These are phyloP conservation scores for Moesziomyces aphidis DNA, from an alignment of 1,284 basidiomycete species.

Conservation along the genomic window DNA sequence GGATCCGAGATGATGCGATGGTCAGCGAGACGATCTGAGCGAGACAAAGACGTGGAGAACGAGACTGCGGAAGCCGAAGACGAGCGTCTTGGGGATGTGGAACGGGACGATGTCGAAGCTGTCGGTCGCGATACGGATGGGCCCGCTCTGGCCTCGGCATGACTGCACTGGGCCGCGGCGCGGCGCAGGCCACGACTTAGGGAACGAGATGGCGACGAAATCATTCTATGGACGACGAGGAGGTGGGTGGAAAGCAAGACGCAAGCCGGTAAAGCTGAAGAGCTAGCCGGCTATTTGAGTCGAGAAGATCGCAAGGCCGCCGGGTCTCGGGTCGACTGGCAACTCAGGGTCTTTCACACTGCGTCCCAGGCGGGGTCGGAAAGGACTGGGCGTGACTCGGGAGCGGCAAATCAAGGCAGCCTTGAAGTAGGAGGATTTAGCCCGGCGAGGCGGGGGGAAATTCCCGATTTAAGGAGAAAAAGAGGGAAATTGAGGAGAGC, in stretches of 20 bases:
- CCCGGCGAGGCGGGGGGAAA: too few species aligned
- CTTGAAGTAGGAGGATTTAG: too few species aligned
- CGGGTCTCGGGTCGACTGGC: not conserved
- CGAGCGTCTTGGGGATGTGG: conserved; percentile 2
- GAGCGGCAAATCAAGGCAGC: not conserved
- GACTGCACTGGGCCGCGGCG: conserved; percentile 13
- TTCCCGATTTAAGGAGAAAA: too few species aligned
- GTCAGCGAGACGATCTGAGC: conserved; percentile 32
- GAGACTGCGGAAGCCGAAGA: conserved; percentile 6
- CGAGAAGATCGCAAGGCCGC: not conserved
- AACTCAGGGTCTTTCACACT: not conserved
- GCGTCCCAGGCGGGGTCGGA: not conserved
- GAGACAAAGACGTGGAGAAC: conserved; percentile 17
- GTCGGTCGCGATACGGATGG: conserved; percentile 6
- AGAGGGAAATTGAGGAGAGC: too few species aligned
- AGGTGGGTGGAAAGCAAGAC: not conserved
- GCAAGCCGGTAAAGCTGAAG: not conserved
- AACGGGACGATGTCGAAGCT: conserved; percentile 2
- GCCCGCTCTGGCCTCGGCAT: conserved; percentile 8
- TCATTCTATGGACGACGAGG: not conserved
- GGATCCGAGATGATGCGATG: conserved; percentile 40
- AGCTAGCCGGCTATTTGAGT: not conserved
- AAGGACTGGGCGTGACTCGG: not conserved
- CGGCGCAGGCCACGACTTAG: conserved; percentile 13
- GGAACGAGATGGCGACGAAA: not conserved